A percentile compares a stretch with the other conserved stretches of the same genome.
These are phyloP conservation scores for Coemansia sp. DNA, from an alignment of 192 early-diverging fungal species.

Conservation along the genomic window DNA sequence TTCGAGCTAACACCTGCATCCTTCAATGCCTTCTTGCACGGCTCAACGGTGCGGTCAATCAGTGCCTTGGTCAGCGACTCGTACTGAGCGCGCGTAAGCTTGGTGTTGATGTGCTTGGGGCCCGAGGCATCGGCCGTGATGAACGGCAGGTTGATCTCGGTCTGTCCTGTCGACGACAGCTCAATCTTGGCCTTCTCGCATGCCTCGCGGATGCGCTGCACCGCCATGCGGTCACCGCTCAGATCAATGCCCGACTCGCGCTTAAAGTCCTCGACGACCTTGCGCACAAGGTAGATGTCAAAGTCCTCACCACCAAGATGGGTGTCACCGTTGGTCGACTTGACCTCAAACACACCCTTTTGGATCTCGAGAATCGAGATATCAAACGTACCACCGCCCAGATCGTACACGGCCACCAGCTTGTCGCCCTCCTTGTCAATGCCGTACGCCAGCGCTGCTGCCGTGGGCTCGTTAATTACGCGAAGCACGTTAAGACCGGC, in stretches of 20 bases:
- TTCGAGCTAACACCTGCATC: constrained; percentile 81
- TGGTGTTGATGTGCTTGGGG: constrained; percentile 97
- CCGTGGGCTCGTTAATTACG: constrained; percentile 98
- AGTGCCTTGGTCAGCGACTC: constrained; percentile 80
- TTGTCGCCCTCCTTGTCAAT: constrained; percentile 94
- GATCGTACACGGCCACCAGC: constrained; percentile 93
- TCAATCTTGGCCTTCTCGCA: constrained; percentile 99
- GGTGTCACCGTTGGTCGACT: constrained; percentile 97
- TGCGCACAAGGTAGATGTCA: constrained; percentile 69
- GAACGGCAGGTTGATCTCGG: constrained; percentile 95
- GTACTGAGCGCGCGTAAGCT: constrained; percentile 86
- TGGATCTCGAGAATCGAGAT: constrained; percentile 98
- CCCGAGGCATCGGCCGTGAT: constrained; percentile 80
- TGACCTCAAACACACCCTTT: constrained; percentile 97
- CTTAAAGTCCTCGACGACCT: constrained; percentile 87
- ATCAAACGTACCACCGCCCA: constrained; percentile 99
- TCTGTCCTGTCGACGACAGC: constrained; percentile 90
- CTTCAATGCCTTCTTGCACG: constrained; percentile 95
- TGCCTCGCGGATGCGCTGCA: constrained; percentile 96
- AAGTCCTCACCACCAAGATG: constrained; percentile 78
- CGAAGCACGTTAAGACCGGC: constrained; percentile 92
- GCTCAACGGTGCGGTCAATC: constrained; percentile 84
- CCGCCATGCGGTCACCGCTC: constrained; percentile 86
- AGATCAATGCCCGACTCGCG: constrained; percentile 89
- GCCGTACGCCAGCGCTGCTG: constrained; percentile 97